Base-by-base conservation (phyloP, 2,329 filamentous ascomycete species). In the Calonectria montana region DNA sequence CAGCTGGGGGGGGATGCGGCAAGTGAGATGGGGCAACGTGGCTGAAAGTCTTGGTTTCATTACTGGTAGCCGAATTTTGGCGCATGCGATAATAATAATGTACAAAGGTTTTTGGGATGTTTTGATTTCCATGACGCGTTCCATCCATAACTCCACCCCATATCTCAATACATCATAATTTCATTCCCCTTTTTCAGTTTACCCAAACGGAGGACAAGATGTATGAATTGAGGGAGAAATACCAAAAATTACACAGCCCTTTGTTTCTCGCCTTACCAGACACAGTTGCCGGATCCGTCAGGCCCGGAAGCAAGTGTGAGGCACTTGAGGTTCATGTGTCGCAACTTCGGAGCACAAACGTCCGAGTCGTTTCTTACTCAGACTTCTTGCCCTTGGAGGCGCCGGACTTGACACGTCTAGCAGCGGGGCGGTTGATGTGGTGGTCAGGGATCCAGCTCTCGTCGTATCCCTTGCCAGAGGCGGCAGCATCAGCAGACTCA, bases 381-480 rank as follows among this genome's bases (percentile, higher is more conserved):
- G 72, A 75, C 70, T 74, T 74, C 81, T 82, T 83, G 78, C 77
- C 80, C 84, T 89, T 89, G 77, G 84, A 86, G 72, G 87, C 85
- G 75, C 88, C 85, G 76, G 88, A 90, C 90, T 92, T 92, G 83
- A 90, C 89, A 75, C 91, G 89, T 84, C 90, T 90, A 69, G 91
- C 93, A 77, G 93, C 89, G 43, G 96, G 96, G 78, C 94, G 93
- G 87, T 96, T 94, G 84, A 98, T 91, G 86, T 98, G 96, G 83
- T 94, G 91, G 74, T 92, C 91, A 35, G 96, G 95, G 79, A 98
- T 98, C 96, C 96, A 98, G 87, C 93, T 94, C 87, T 96, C 93
- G 80, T 98, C 96, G 84, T 96, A 97, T 73, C 89, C 89, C 86
- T 94, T 94, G 73, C 89, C 87, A 74, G 92, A 88, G 71, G 92